Conservation (phyloP, 768 basidiomycete genomes). For the Mrakia blollopis region DNA sequence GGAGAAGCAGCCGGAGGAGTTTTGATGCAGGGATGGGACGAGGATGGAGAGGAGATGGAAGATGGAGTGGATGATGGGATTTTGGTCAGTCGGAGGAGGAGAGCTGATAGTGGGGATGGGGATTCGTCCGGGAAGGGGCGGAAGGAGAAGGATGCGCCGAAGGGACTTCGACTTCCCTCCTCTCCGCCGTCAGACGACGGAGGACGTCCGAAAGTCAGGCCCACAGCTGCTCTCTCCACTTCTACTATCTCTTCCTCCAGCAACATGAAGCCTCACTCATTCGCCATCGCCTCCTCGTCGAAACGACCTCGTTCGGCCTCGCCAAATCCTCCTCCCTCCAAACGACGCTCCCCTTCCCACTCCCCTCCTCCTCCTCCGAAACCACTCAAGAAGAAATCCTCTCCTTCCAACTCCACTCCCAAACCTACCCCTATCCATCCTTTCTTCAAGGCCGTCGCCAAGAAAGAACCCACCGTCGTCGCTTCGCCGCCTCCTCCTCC, state of each 20-base stretch:
- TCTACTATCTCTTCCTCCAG: not conserved
- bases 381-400: not conserved
- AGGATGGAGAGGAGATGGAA: not conserved
- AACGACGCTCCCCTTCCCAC: not conserved
- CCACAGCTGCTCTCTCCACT: not conserved
- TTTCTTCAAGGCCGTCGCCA: not conserved
- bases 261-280: not conserved
- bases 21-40: constrained; percentile 27
- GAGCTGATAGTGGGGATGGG: not conserved
- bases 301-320: not conserved
- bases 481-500: too few species aligned
- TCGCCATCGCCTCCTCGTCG: not conserved
- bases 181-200: not conserved
- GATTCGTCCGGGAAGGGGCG: not conserved
- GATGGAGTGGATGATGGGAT: not conserved
- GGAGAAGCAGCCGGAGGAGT: constrained; percentile 21
- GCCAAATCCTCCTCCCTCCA: not conserved
- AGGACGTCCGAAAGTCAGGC: not conserved
- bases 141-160: not conserved
- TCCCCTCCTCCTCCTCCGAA: not conserved
- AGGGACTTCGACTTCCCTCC: not conserved
- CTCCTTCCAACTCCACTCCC: not conserved
- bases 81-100: not conserved
- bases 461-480: too few species aligned
- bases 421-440: too few species aligned